Conservation (phyloP, 106 monocot species). For the Acanthochlamys bracteata region DNA sequence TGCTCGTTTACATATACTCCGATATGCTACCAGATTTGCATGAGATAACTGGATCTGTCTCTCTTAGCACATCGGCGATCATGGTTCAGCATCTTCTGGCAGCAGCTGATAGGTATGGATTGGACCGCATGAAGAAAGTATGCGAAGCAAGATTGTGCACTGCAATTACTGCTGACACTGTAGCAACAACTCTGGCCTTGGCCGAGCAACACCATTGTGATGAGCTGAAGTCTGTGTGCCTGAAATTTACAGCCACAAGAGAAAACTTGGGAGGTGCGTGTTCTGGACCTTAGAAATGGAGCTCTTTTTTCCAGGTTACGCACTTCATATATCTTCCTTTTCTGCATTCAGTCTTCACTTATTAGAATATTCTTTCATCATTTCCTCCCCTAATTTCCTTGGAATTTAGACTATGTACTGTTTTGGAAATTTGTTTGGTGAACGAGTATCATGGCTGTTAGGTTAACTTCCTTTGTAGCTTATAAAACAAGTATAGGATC, state of each 20-base stretch:
- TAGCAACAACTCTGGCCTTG: conserved; percentile 73
- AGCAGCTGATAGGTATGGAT: conserved; percentile 79
- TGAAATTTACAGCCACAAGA: conserved; percentile 51
- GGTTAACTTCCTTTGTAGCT: too few relatives aligned
- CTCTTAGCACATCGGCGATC: conserved; percentile 46
- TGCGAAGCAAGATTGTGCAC: conserved; percentile 71
- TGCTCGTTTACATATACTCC: conserved; percentile 73
- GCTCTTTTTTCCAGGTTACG: conserved; percentile 1
- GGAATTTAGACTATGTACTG: too few relatives aligned
- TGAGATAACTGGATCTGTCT: conserved; percentile 45
- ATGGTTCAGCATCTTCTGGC: conserved; percentile 76
- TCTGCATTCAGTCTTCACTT: too few relatives aligned
- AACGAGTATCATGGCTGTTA: too few relatives aligned
- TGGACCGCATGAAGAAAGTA: conserved; percentile 61
- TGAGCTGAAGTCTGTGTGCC: conserved; percentile 66
- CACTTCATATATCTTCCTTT: not conserved
- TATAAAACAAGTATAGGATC: too few relatives aligned
- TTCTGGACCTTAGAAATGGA: conserved; percentile 3
- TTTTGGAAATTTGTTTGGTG: too few relatives aligned
- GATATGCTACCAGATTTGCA: conserved; percentile 59
- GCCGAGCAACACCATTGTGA: conserved; percentile 81
- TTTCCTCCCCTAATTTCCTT: too few relatives aligned
- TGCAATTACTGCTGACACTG: conserved; percentile 59
- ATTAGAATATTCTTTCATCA: too few relatives aligned
- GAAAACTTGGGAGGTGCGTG: conserved; percentile 73